Evolutionary conservation across 2,329 filamentous ascomycete species (phyloP).

Genomic region (Truncatella angustata): DNA sequence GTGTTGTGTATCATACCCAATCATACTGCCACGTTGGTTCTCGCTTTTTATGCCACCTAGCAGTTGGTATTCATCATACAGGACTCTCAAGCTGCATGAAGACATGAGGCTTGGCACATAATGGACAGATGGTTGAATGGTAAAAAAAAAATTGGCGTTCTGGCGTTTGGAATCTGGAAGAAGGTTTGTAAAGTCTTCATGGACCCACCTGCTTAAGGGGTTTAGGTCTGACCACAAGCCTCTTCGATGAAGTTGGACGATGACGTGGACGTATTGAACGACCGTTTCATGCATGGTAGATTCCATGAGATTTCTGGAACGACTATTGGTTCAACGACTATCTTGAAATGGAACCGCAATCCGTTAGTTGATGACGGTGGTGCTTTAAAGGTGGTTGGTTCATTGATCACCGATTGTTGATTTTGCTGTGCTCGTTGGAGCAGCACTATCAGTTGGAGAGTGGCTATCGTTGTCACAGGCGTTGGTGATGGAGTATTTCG

Average conservation of each 20-base stretch:
- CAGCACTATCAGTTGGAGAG: neutral
- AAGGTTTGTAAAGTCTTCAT: neutral
- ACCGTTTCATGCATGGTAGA: neutral
- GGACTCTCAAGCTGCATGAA: slow-evolving; percentile 23
- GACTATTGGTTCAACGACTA: neutral
- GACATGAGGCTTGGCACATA: slow-evolving; percentile 20
- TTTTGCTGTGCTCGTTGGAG: neutral
- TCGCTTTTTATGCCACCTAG: slow-evolving; percentile 11
- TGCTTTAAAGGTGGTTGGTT: neutral
- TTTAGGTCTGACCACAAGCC: neutral
- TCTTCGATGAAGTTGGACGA: neutral
- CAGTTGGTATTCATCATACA: slow-evolving; percentile 19
- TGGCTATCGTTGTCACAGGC: no score
- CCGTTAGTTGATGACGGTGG: neutral
- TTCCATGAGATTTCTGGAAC: neutral
- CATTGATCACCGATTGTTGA: neutral
- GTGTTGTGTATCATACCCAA: slow-evolving; percentile 34
- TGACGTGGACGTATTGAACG: neutral
- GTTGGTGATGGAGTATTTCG: no score
- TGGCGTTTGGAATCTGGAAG: neutral
- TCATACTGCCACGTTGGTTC: slow-evolving; percentile 23
- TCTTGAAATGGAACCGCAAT: neutral
- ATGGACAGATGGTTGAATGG: slow-evolving; percentile 7
- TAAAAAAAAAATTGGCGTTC: slow-evolving; percentile 10
- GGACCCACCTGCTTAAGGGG: no score